These are phyloP conservation scores for Xenoacremonium recifei DNA, from an alignment of 2,329 filamentous ascomycete species.

Conservation along the genomic window DNA sequence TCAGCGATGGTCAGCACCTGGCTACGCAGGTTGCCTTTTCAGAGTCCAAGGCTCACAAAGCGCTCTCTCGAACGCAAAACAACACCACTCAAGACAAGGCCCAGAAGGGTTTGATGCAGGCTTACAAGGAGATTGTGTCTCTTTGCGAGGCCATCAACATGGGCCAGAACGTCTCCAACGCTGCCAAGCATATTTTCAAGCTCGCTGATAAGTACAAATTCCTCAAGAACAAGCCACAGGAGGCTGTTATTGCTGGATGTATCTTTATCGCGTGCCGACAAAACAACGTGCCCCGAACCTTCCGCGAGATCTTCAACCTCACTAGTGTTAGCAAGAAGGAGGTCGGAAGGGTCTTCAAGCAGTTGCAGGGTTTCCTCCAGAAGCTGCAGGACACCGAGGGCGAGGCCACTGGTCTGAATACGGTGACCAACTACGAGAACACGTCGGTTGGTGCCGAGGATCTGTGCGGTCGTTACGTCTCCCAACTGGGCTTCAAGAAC, in stretches of 20 bases:
- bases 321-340: constrained; percentile 97
- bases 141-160: constrained; percentile 85
- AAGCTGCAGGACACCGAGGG: constrained; percentile 62
- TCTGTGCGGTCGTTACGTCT: constrained; percentile 88
- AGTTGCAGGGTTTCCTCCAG: constrained; percentile 82
- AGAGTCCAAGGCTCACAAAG: constrained; percentile 68
- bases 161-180: constrained; percentile 77
- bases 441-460: constrained; percentile 80
- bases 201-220: constrained; percentile 87
- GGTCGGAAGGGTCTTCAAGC: constrained; percentile 93
- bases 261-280: constrained; percentile 98
- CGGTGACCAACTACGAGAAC: constrained; percentile 67
- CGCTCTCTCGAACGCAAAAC: constrained; percentile 81
- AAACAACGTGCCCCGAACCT: constrained; percentile 81
- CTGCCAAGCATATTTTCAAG: constrained; percentile 94
- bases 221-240: constrained; percentile 93
- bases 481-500: constrained; percentile 71
- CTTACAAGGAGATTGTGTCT: constrained; percentile 85
- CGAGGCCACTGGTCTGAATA: constrained; percentile 48
- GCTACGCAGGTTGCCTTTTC: constrained; percentile 85
- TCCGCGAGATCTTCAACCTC: constrained; percentile 89
- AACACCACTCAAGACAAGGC: constrained; percentile 82
- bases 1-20: constrained; percentile 87
- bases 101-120: constrained; percentile 76
- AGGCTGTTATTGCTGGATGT: constrained; percentile 91